Conservation (phyloP, 495 filamentous ascomycete genomes). For the Pyronema domesticum region DNA sequence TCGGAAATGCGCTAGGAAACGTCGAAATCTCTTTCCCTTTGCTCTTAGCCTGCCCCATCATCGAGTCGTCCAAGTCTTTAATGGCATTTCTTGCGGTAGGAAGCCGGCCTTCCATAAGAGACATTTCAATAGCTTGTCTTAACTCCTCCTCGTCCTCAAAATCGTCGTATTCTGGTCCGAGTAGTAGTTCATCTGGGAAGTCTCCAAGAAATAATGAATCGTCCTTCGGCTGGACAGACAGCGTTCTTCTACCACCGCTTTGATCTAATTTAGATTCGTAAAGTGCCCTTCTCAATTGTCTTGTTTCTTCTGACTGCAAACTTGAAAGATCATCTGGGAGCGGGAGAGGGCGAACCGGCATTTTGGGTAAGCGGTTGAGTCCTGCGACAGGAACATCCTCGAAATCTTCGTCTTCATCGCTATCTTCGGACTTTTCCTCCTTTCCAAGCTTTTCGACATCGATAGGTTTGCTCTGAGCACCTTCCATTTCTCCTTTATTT, state of each 20-base stretch:
- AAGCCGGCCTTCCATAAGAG: constrained; percentile 31
- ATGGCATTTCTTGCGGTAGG: constrained; percentile 21
- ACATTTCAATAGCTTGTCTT: constrained; percentile 65
- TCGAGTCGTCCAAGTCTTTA: constrained; percentile 24
- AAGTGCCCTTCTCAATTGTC: constrained; percentile 29
- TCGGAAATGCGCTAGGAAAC: neutral
- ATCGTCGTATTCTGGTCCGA: constrained; percentile 15
- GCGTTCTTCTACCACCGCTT: neutral
- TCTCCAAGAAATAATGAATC: constrained; percentile 52
- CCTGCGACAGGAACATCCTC: constrained; percentile 95
- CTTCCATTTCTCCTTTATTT: constrained; percentile 54
- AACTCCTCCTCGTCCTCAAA: constrained; percentile 47
- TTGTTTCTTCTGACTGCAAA: constrained; percentile 9
- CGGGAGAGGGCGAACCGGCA: neutral
- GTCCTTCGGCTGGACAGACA: constrained; percentile 1
- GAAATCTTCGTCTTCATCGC: constrained; percentile 53
- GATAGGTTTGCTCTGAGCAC: constrained; percentile 64
- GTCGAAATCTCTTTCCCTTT: constrained; percentile 13
- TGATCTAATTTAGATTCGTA: constrained; percentile 27
- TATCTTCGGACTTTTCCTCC: constrained; percentile 42
- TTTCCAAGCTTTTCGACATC: constrained; percentile 61
- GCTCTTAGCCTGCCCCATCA: constrained; percentile 15
- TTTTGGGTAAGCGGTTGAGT: constrained; percentile 69
- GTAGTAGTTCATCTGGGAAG: constrained; percentile 31
- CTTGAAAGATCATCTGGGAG: neutral